Evolutionary conservation across 768 basidiomycete genomes (phyloP), one percentile per base, ranked within the genome.

Genomic region (Kwoniella europaea): DNA sequence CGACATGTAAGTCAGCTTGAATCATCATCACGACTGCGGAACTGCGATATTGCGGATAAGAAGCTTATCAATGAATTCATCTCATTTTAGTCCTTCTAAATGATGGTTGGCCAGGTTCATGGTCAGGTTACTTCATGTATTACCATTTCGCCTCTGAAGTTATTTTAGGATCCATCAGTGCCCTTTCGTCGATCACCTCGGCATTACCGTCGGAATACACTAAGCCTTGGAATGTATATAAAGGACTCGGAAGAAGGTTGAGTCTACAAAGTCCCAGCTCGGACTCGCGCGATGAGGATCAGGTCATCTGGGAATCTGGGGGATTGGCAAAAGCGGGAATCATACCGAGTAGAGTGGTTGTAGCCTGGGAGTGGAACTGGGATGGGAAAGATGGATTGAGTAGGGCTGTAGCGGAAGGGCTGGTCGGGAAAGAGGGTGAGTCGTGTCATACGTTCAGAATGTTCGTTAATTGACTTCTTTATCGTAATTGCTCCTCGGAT

Each of bases 141-240:
- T 67, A 67, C 43, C 65, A 67, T 46, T 67, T 67, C 56, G 65
- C 55, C 2, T 56, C 65, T 16, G 65, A 67, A 56, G n/a, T 67
- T 13, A 55, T 67, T 2, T n/a, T 67, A n/a, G 65, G 65, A 3
- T 44, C 53, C 10, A 35, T 44, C 29, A 57, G 55, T 16, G 65
- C 42, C 5, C 53, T 67, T 22, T 67, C 65, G n/a, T 65, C 63
- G 10, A 41, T 54, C 4, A 16, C 13, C 3, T 24, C 22, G 22
- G 27, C 62, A 15, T 27, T 54, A 55, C 52, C 52, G 16, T 65
- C 52, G 22, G 52, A 42, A 13, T 18, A 24, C 22, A 65, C 54
- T 6, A 65, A 53, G 54, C 46, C 35, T 10, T 53, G 46, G 53
- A 53, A 53, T 42, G 16, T 42, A 55, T 65, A 53, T 42, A 42